Evolutionary conservation across 345 rosid genomes (phyloP), one percentile per base, ranked within the genome.

Genomic region (Ceriops tagal): DNA sequence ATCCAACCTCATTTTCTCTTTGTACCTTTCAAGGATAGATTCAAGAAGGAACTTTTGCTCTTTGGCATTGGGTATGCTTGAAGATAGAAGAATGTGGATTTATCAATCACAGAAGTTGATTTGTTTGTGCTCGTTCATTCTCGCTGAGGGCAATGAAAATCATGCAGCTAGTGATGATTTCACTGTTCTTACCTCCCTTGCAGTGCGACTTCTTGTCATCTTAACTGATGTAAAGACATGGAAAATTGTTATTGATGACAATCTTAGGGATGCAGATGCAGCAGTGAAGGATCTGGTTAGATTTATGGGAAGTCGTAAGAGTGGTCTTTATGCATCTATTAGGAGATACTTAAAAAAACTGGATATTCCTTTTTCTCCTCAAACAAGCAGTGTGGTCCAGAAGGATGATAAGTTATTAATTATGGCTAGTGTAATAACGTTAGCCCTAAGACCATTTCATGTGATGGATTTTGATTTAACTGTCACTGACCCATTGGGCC

Each of bases 381-480:
- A 70, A 62, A 20, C 63, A 55, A 85, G 61, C 60, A 73, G 20
- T 71, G n/a, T 74, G 66, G 74, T 56, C 34, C 85, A 74, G 64
- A 75, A 79, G 2, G 97, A 88, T 79, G 90, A 88, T 73, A 85
- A 75, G 70, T 85, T 93, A 68, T 71, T 91, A 84, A 85, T 91
- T 66, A 91, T 86, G 47, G 91, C 96, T 39, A 87, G 88, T 83
- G 89, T 88, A 53, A 70, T 93, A 67, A 89, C 96, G 28, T 79
- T 91, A 79, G 93, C 93, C 61, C 72, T 93, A 68, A 87, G 98
- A 64, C 96, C 98, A 69, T 88, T 91, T 77, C 92, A 85, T 47
- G 65, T 67, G 58, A 78, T 69, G 51, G 67, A 79, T 58, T 64
- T 76, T 72, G 76, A 64, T 73, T 64, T 37, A 28, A 72, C 58